Conservation (phyloP, 2,329 filamentous ascomycete genomes). For the Pseudonectria foliicola region DNA sequence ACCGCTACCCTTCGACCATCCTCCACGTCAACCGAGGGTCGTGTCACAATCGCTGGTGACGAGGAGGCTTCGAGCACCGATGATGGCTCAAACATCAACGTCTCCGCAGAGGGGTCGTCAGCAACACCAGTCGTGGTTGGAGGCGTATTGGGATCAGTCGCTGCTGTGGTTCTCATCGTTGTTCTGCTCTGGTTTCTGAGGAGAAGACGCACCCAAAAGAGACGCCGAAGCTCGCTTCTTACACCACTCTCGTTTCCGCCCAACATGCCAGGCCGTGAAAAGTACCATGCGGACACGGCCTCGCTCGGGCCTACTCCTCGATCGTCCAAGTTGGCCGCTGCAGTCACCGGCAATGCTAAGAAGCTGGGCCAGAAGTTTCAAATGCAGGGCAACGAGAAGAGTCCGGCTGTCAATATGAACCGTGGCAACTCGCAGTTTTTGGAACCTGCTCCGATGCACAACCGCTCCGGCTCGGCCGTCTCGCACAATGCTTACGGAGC, state of each 20-base stretch:
- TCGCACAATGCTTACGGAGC: constrained; percentile 4
- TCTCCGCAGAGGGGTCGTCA: constrained; percentile 8
- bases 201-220: constrained; percentile 32
- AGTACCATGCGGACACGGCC: constrained; percentile 31
- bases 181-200: constrained; percentile 46
- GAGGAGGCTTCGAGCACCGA: constrained; percentile 9
- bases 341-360: constrained; percentile 23
- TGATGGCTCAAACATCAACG: constrained; percentile 5
- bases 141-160: constrained; percentile 43
- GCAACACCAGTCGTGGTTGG: constrained; percentile 38
- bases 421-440: constrained; percentile 48
- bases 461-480: constrained; percentile 29
- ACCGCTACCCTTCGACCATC: constrained; percentile 9
- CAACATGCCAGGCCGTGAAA: constrained; percentile 8
- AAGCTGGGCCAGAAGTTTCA: constrained; percentile 16
- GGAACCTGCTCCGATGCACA: constrained; percentile 28
- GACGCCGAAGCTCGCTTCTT: constrained; percentile 40
- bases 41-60: constrained; percentile 14
- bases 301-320: constrained; percentile 44
- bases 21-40: constrained; percentile 14
- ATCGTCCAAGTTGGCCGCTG: constrained; percentile 24
- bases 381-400: constrained; percentile 19
- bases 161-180: constrained; percentile 33
- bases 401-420: constrained; percentile 41
- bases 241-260: constrained; percentile 38